Percentiles rank a stretch among this genome's conserved stretches.
Conservation (phyloP, 495 filamentous ascomycete species). For the Diplogelasinospora grovesii region DNA sequence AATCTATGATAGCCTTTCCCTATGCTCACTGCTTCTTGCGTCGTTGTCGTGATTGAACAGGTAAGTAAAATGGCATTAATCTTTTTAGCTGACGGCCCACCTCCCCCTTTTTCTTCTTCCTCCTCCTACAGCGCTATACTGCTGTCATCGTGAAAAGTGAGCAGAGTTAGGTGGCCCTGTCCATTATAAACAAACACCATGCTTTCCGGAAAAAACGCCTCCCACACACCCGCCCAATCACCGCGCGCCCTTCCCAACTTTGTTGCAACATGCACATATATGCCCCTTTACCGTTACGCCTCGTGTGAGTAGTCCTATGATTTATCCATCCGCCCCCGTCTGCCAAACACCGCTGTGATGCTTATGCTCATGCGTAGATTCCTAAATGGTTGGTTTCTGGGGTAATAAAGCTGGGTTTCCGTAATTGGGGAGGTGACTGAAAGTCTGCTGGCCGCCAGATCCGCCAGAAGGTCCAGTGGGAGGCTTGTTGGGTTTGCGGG, state of each 20-base stretch:
- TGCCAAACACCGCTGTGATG: constrained; percentile 15
- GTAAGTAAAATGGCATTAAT: constrained; percentile 1
- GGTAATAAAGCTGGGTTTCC: constrained; percentile 50
- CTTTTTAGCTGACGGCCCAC: not conserved
- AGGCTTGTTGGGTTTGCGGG: constrained; percentile 33
- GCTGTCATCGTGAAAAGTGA: not conserved
- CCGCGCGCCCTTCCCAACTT: too few species aligned
- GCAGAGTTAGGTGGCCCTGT: not conserved
- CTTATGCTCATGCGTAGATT: constrained; percentile 23
- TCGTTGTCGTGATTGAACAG: not conserved
- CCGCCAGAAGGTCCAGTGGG: constrained; percentile 23
- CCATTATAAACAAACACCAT: constrained; percentile 1
- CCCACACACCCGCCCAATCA: not conserved
- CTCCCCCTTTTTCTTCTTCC: not conserved
- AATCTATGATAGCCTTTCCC: too few species aligned
- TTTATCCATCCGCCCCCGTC: constrained; percentile 13
- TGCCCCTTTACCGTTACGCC: constrained; percentile 15
- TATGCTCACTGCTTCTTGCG: too few species aligned
- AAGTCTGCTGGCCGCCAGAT: constrained; percentile 28
- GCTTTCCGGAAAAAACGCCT: not conserved
- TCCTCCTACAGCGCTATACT: not conserved
- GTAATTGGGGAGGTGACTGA: constrained; percentile 46
- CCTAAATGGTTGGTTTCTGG: constrained; percentile 46
- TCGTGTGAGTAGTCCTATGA: too few species aligned
- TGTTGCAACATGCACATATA: too few species aligned